Evolutionary conservation across 345 rosid species (phyloP).

Genomic region (Alliaria petiolata): DNA sequence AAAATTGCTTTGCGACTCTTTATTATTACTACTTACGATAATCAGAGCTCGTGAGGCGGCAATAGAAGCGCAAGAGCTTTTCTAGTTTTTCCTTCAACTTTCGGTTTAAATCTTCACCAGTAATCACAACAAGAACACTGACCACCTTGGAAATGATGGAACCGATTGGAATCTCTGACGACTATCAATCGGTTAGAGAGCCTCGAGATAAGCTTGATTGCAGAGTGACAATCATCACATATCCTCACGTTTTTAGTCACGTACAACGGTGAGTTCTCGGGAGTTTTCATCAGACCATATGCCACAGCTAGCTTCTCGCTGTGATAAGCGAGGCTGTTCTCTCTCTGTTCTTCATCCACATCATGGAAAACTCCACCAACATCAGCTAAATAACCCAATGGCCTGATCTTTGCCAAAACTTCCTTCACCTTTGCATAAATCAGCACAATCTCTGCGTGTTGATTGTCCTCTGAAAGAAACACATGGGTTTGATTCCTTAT

Average conservation of each 20-base stretch:
- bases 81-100: too few relatives aligned
- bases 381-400: conserved; percentile 67
- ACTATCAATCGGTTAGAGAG: conserved; percentile 51
- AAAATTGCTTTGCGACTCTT: not conserved
- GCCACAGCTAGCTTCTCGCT: conserved; percentile 89
- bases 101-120: conserved; percentile 21
- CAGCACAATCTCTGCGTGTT: conserved; percentile 55
- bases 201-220: conserved; percentile 66
- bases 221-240: conserved; percentile 87
- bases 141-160: conserved; percentile 73
- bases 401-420: conserved; percentile 54
- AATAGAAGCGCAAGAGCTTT: not conserved
- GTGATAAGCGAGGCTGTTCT: conserved; percentile 61
- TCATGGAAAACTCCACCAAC: conserved; percentile 57
- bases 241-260: conserved; percentile 74
- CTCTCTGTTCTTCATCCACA: conserved; percentile 85
- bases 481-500: conserved; percentile 49
- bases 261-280: conserved; percentile 51
- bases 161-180: conserved; percentile 75
- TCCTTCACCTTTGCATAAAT: conserved; percentile 59
- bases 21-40: not conserved
- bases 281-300: conserved; percentile 66
- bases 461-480: conserved; percentile 60
- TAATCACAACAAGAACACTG: conserved; percentile 63
- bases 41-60: not conserved